A percentile compares a stretch with the other conserved stretches of the same genome.
Conservation (phyloP, 1,284 basidiomycete species). For the Boletus sp. region DNA sequence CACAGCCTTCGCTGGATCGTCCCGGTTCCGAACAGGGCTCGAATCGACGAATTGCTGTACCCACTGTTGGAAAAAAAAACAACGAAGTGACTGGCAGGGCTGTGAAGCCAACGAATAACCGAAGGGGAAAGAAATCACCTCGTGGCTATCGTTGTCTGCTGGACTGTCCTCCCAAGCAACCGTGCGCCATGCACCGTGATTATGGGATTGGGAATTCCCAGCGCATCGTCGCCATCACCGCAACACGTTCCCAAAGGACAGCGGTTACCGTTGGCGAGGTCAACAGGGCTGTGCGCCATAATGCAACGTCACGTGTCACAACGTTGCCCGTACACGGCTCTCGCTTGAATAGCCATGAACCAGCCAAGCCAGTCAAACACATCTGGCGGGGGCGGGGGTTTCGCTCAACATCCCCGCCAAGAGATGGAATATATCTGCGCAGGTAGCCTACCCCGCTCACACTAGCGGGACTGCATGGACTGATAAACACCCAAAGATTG, state of each 20-base stretch:
- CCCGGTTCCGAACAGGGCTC: conserved; percentile 21
- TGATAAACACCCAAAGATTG: conserved; percentile 64
- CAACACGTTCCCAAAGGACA: not conserved
- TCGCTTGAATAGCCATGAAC: conserved; percentile 23
- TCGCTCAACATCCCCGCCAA: conserved; percentile 42
- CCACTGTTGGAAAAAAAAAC: not conserved
- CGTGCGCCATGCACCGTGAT: conserved; percentile 12
- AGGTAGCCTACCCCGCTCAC: conserved; percentile 47
- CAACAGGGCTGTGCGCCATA: conserved; percentile 10
- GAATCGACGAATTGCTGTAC: not conserved
- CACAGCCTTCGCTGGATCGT: conserved; percentile 21
- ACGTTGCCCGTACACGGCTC: not conserved
- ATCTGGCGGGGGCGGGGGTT: conserved; percentile 22
- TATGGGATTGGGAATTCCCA: conserved; percentile 12
- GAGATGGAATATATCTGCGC: conserved; percentile 93
- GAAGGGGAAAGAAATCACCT: not conserved
- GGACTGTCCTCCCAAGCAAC: conserved; percentile 13
- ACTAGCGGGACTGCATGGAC: not conserved
- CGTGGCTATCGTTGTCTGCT: not conserved
- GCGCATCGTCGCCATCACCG: conserved; percentile 14
- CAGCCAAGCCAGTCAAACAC: conserved; percentile 26
- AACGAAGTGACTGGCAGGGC: conserved; percentile 1
- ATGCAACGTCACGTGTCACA: conserved; percentile 19
- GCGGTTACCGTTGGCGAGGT: not conserved
- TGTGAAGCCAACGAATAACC: not conserved